phyloP scores from a whole-genome alignment of 257 asterid genomes.

The Nyctanthes arbortristis region DNA sequence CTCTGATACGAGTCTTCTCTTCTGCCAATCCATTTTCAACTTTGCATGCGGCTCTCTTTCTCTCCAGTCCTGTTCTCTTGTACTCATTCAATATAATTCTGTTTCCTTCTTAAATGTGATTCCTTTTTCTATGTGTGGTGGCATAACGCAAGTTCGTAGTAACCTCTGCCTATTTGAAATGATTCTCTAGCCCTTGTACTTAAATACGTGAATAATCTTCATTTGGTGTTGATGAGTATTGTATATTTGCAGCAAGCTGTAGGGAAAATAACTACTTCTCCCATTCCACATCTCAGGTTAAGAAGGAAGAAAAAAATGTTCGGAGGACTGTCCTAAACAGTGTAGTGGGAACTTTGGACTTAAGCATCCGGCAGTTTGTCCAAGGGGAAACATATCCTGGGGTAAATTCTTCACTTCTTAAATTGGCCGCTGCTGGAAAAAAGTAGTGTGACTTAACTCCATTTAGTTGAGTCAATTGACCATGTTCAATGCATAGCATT shows the following conservation, averaged over 20 bases:
- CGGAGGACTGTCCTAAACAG: conserved; percentile 88
- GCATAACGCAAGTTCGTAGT: not conserved
- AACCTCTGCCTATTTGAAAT: not conserved
- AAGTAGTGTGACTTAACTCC: not conserved
- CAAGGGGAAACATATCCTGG: conserved; percentile 78
- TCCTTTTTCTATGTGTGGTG: not conserved
- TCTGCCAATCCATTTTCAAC: conserved; percentile 9
- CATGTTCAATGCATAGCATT: not conserved
- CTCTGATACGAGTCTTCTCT: conserved; percentile 2
- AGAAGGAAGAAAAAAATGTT: conserved; percentile 76
- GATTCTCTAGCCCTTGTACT: conserved; percentile 10
- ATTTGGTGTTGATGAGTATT: not conserved
- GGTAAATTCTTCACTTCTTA: conserved; percentile 48
- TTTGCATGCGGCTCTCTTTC: conserved; percentile 11
- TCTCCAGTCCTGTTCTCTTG: conserved; percentile 4
- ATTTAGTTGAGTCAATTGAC: not conserved
- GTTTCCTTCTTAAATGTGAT: not conserved
- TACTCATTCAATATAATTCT: not conserved
- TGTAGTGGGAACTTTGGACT: conserved; percentile 88
- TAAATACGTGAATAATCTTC: conserved; percentile 13
- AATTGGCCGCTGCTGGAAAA: conserved; percentile 19
- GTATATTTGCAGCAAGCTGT: conserved; percentile 13
- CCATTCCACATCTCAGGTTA: conserved; percentile 49
- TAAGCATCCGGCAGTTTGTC: conserved; percentile 71
- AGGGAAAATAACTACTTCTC: no score